Conservation (phyloP, 345 rosid genomes). For the Eucalyptus grandis region DNA sequence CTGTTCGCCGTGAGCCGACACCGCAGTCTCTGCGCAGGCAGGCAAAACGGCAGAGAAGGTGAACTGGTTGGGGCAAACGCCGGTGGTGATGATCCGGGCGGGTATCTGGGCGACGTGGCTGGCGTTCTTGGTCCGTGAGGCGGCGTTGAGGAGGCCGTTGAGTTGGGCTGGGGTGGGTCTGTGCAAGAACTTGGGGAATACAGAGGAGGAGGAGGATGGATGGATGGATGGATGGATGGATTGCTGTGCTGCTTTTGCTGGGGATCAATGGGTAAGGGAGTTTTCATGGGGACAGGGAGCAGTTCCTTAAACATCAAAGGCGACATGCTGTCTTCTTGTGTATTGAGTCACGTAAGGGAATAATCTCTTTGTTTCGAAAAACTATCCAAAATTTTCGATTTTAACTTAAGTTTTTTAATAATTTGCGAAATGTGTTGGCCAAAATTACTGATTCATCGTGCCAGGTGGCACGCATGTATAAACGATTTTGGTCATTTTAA, state of each 20-base stretch:
- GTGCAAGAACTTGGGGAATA: neutral
- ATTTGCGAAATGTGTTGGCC: no score
- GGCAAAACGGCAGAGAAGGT: slow-evolving; percentile 27
- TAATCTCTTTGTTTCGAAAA: no score
- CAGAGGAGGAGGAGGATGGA: neutral
- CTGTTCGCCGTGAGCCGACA: slow-evolving; percentile 1
- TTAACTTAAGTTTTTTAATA: no score
- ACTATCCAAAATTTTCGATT: no score
- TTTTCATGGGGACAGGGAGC: neutral
- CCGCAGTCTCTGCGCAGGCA: slow-evolving; percentile 3
- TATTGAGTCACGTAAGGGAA: no score
- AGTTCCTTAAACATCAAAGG: neutral
- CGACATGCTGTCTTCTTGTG: neutral
- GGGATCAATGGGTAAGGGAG: neutral
- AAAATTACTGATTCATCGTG: no score
- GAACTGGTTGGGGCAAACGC: slow-evolving; percentile 9
- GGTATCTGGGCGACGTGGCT: slow-evolving; percentile 12
- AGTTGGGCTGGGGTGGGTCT: neutral
- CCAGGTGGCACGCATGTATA: rapidly evolving
- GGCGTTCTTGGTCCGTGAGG: neutral
- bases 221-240: neutral
- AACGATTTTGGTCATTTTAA: no score
- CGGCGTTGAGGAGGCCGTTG: no score
- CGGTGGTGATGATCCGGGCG: slow-evolving; percentile 12
- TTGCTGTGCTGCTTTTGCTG: neutral